Percentiles rank a stretch among this genome's conserved stretches.
phyloP scores from a whole-genome alignment of 129 eudicot genomes.

The Flaveria bidentis region DNA sequence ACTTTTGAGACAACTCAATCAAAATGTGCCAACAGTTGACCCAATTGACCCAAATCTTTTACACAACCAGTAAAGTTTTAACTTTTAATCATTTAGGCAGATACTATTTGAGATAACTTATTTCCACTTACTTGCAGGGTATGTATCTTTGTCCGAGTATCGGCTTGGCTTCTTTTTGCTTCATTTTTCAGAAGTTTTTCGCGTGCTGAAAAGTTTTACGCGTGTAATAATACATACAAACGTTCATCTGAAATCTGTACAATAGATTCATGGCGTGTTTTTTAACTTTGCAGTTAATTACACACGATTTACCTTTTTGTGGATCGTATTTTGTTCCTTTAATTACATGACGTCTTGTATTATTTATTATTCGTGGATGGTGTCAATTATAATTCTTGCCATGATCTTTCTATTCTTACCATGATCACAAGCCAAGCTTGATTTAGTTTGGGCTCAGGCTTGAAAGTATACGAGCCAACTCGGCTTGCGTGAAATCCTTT shows the following conservation, averaged over 20 bases:
- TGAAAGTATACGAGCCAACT: too few relatives aligned
- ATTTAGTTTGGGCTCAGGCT: too few relatives aligned
- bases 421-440: too few relatives aligned
- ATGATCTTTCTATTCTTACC: background rate
- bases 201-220: constrained; percentile 5
- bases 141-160: constrained; percentile 6
- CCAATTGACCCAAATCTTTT: background rate
- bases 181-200: constrained; percentile 13
- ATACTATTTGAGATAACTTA: background rate
- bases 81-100: background rate
- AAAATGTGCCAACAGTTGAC: background rate
- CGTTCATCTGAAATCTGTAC: constrained; percentile 23
- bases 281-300: constrained; percentile 17
- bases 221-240: constrained; percentile 33
- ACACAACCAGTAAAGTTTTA: background rate
- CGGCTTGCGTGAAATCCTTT: too few relatives aligned
- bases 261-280: constrained; percentile 26
- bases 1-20: background rate
- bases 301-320: background rate
- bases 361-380: background rate
- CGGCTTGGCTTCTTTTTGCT: constrained; percentile 21
- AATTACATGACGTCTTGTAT: background rate
- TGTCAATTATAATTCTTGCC: background rate
- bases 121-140: constrained; percentile 18
- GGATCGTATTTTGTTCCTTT: background rate